These are phyloP conservation scores for Grosmannia clavigera DNA, from an alignment of 2,329 filamentous ascomycete genomes.

Conservation along the genomic window DNA sequence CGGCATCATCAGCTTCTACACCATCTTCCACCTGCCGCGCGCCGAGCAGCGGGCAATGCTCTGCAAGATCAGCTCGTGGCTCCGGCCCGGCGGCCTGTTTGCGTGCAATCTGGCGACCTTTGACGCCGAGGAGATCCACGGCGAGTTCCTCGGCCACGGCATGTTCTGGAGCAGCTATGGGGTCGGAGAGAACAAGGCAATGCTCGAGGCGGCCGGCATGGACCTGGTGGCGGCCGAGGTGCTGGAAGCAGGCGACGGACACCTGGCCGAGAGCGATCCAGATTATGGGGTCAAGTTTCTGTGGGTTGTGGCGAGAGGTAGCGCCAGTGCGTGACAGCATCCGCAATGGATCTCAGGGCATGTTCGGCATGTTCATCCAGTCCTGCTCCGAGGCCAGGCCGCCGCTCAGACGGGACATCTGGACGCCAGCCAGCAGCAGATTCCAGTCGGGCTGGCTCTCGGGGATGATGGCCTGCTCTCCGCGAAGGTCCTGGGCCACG, in stretches of 20 bases:
- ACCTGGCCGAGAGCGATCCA: background rate
- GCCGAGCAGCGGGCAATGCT: background rate
- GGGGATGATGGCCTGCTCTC: background rate
- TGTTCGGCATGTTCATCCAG: constrained; percentile 1
- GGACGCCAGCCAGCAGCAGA: background rate
- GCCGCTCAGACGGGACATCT: background rate
- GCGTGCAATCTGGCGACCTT: background rate
- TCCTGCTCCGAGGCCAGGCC: background rate
- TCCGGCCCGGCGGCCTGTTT: background rate
- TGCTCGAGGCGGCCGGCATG: background rate
- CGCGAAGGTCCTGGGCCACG: background rate
- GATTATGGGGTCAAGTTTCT: background rate
- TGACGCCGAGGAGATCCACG: background rate
- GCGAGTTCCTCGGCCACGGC: background rate
- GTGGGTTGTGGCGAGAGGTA: background rate
- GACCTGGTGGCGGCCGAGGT: background rate
- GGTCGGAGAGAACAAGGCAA: background rate
- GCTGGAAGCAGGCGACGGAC: background rate
- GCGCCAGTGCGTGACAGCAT: too few species aligned
- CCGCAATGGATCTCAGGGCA: background rate
- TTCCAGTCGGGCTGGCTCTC: constrained; percentile 1
- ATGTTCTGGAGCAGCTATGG: background rate
- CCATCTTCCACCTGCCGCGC: background rate
- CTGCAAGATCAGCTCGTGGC: background rate
- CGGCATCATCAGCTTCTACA: background rate